Conservation (phyloP, 2,329 filamentous ascomycete genomes). For the Pseudomassariella vexata region DNA sequence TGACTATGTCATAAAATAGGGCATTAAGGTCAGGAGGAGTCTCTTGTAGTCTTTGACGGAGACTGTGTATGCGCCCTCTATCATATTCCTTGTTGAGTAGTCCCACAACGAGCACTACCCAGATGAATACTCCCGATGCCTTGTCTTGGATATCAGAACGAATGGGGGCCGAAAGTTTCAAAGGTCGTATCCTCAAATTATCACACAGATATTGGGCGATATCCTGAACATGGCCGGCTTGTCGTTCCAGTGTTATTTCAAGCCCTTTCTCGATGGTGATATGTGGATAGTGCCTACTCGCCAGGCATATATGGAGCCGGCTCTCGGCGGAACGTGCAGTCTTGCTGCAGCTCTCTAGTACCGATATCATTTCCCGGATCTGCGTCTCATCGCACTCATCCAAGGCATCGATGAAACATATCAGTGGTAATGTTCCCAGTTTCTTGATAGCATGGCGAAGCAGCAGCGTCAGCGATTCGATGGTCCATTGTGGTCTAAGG, state of each 20-base stretch:
- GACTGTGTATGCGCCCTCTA: constrained; percentile 13
- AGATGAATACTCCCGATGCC: constrained; percentile 35
- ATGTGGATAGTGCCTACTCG: constrained; percentile 34
- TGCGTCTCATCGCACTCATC: constrained; percentile 5
- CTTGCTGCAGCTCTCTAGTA: constrained; percentile 1
- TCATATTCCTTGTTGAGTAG: constrained; percentile 27
- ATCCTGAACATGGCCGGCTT: constrained; percentile 15
- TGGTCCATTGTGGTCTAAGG: background rate
- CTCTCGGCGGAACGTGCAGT: background rate
- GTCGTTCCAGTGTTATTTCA: constrained; percentile 13
- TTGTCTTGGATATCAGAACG: constrained; percentile 22
- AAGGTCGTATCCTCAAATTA: constrained; percentile 13
- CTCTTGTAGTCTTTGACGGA: constrained; percentile 27
- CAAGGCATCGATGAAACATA: constrained; percentile 5
- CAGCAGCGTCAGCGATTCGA: no score
- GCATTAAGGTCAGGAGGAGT: constrained; percentile 30
- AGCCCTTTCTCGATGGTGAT: constrained; percentile 23
- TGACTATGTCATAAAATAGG: constrained; percentile 34
- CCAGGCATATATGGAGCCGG: constrained; percentile 1
- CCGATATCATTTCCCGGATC: constrained; percentile 3
- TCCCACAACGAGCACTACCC: constrained; percentile 13
- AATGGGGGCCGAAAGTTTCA: constrained; percentile 10
- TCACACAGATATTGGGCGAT: constrained; percentile 19
- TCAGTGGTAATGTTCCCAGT: background rate
- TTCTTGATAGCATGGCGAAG: constrained; percentile 4